A percentile compares a stretch with the other conserved stretches of the same genome.
Evolutionary conservation across 805 yeast genomes (phyloP).

Genomic region (Nakazawaea pomicola): DNA sequence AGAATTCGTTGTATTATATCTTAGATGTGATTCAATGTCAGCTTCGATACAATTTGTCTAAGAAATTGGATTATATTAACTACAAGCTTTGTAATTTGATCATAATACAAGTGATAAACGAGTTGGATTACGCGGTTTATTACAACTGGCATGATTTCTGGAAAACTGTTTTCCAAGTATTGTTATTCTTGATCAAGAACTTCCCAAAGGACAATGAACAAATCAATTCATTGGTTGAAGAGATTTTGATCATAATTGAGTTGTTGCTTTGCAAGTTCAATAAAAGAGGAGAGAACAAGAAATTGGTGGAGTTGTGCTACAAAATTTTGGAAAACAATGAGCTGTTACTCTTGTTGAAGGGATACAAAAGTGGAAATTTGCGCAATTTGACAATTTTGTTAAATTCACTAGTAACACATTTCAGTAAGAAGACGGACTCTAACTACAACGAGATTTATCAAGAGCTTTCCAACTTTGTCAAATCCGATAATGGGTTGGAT

Average conservation of each 20-base stretch:
- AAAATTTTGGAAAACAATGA: conserved; percentile 8
- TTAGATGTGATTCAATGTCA: conserved; percentile 27
- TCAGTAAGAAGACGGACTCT: background rate
- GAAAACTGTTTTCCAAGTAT: conserved; percentile 24
- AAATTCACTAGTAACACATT: background rate
- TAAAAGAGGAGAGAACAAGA: background rate
- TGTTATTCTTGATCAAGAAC: conserved; percentile 17
- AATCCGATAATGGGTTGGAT: conserved; percentile 1
- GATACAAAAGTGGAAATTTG: conserved; percentile 5
- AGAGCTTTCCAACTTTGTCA: background rate
- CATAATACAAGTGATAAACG: conserved; percentile 21
- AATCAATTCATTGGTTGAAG: conserved; percentile 21
- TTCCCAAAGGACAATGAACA: conserved; percentile 11
- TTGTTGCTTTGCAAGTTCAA: conserved; percentile 13
- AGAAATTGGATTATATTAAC: conserved; percentile 27
- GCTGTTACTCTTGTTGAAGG: background rate
- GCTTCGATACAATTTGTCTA: conserved; percentile 32
- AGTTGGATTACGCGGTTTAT: conserved; percentile 3
- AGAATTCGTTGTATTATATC: conserved; percentile 29
- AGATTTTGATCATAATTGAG: conserved; percentile 21
- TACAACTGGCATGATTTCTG: conserved; percentile 34
- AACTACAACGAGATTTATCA: conserved; percentile 10
- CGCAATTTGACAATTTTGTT: conserved; percentile 4
- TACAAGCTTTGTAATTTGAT: conserved; percentile 24
- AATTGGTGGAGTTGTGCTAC: conserved; percentile 6